Conservation (phyloP, 2,329 filamentous ascomycete genomes). For the Neophaeococcomyces mojaviensis region DNA sequence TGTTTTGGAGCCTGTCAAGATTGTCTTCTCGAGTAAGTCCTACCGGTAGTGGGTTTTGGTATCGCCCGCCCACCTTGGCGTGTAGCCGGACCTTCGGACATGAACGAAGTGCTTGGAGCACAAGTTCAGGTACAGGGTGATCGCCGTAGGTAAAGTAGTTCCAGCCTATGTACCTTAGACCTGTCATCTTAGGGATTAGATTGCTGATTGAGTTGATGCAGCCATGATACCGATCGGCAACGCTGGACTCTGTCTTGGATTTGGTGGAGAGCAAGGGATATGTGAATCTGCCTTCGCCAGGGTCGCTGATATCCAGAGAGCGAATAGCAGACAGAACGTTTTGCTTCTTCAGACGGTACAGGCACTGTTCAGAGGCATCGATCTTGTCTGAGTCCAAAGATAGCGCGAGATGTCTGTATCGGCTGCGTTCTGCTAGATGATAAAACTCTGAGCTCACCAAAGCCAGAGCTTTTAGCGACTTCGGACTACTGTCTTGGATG, state of each 20-base stretch:
- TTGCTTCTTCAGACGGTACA: not conserved
- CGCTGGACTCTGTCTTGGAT: not conserved
- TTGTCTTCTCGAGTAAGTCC: not conserved
- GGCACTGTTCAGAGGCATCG: not conserved
- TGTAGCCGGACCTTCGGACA: not conserved
- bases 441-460: not conserved
- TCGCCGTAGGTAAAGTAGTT: not conserved
- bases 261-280: not conserved
- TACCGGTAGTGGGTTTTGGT: not conserved
- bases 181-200: not conserved
- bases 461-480: not conserved
- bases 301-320: not conserved
- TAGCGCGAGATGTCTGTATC: not conserved
- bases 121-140: not conserved
- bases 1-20: not conserved
- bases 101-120: not conserved
- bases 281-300: not conserved
- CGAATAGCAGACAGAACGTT: not conserved
- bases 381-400: not conserved
- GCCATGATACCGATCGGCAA: not conserved
- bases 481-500: not conserved
- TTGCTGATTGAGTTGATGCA: not conserved
- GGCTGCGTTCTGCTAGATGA: not conserved
- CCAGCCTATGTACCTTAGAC: not conserved
- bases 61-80: not conserved